Conservation (phyloP, 805 yeast genomes). For the Candida nitratophila region DNA sequence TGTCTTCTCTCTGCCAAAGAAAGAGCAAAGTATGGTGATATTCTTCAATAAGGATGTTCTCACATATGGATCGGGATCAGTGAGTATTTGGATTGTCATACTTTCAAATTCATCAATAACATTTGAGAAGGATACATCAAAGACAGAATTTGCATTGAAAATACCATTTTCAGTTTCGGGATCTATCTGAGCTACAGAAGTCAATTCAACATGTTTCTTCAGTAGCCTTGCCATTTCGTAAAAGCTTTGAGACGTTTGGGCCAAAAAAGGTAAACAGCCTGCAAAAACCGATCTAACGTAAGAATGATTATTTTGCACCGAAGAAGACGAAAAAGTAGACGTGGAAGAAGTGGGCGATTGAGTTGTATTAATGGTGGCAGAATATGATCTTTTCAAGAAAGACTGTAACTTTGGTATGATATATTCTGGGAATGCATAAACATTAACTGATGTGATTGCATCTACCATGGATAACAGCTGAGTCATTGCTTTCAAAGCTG, state of each 20-base stretch:
- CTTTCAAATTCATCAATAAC: slow-evolving; percentile 54
- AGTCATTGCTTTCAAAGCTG: slow-evolving; percentile 58
- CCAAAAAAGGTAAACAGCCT: slow-evolving; percentile 63
- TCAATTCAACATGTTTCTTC: slow-evolving; percentile 22
- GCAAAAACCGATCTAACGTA: slow-evolving; percentile 67
- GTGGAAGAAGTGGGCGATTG: background rate
- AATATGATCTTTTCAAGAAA: slow-evolving; percentile 32
- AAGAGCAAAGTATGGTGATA: slow-evolving; percentile 71
- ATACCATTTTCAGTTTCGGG: slow-evolving; percentile 39
- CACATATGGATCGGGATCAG: slow-evolving; percentile 62
- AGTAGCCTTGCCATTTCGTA: slow-evolving; percentile 53
- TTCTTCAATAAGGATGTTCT: slow-evolving; percentile 62
- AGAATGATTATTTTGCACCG: slow-evolving; percentile 8
- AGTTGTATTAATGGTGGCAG: slow-evolving; percentile 16
- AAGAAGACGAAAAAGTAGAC: background rate
- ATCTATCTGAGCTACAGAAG: slow-evolving; percentile 24
- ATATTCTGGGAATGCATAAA: slow-evolving; percentile 73
- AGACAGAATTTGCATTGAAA: slow-evolving; percentile 23
- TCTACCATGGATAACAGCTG: slow-evolving; percentile 61
- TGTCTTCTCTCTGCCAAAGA: slow-evolving; percentile 81
- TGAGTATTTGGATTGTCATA: slow-evolving; percentile 55
- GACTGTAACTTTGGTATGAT: slow-evolving; percentile 59
- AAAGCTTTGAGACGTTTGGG: slow-evolving; percentile 55
- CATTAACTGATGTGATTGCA: slow-evolving; percentile 66
- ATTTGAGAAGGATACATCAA: slow-evolving; percentile 34